A percentile compares a stretch with the other conserved stretches of the same genome.
Conservation (phyloP, 2,329 filamentous ascomycete species). For the Cercospora zeae-maydis region DNA sequence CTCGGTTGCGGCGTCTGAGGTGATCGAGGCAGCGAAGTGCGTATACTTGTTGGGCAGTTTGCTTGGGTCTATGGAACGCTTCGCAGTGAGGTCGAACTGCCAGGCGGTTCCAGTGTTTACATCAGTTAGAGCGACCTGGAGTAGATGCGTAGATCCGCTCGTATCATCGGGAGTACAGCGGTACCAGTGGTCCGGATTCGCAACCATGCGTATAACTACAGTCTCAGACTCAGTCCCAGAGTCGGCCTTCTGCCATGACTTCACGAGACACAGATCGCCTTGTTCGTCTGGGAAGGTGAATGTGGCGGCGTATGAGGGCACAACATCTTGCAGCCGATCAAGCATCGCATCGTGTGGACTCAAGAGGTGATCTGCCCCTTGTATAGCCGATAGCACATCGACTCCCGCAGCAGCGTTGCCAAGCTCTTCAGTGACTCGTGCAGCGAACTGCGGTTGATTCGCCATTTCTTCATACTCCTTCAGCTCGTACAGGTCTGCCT, state of each 20-base stretch:
- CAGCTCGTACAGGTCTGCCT: constrained; percentile 27
- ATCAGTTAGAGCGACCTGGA: constrained; percentile 31
- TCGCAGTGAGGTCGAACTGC: constrained; percentile 32
- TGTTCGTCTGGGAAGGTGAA: constrained; percentile 30
- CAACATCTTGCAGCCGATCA: constrained; percentile 26
- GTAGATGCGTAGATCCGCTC: constrained; percentile 20
- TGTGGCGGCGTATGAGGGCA: constrained; percentile 30
- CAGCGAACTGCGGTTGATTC: constrained; percentile 31
- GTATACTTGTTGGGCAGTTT: constrained; percentile 16
- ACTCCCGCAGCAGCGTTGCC: constrained; percentile 27
- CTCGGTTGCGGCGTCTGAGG: constrained; percentile 10
- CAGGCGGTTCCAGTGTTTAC: constrained; percentile 31
- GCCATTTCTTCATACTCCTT: constrained; percentile 36
- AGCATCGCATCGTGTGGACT: constrained; percentile 24
- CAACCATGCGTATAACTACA: constrained; percentile 3
- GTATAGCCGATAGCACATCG: constrained; percentile 21
- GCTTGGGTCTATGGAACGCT: constrained; percentile 20
- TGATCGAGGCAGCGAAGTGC: constrained; percentile 25
- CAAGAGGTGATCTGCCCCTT: constrained; percentile 25
- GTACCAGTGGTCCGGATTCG: constrained; percentile 25
- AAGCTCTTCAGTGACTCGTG: constrained; percentile 34
- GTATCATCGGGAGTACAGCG: constrained; percentile 27
- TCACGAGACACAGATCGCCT: constrained; percentile 28
- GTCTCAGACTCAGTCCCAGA: neutral
- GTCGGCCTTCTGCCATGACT: constrained; percentile 27